A percentile compares a stretch with the other conserved stretches of the same genome.
Conservation (phyloP, 768 basidiomycete species). For the Boletellus sp. region DNA sequence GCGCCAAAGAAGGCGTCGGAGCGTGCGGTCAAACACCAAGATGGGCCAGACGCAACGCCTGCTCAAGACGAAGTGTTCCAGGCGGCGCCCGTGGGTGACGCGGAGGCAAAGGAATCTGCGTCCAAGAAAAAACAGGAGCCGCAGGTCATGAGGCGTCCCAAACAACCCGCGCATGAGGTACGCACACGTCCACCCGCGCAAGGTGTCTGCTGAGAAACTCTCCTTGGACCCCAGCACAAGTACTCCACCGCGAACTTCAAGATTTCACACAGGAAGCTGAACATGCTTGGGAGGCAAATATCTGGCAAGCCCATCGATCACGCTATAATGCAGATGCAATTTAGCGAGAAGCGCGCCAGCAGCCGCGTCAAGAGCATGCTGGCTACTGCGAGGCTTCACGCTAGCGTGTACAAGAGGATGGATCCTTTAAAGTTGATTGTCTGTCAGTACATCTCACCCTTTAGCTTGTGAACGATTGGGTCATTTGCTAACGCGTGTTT, state of each 20-base stretch:
- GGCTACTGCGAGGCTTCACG: slow-evolving; percentile 82
- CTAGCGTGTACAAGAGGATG: slow-evolving; percentile 71
- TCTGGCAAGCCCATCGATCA: slow-evolving; percentile 89
- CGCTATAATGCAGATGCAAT: slow-evolving; percentile 96
- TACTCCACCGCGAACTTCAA: slow-evolving; percentile 92
- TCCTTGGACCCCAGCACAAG: slow-evolving; percentile 70
- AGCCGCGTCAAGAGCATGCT: slow-evolving; percentile 86
- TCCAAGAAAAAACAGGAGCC: slow-evolving; percentile 18
- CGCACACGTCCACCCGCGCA: background rate
- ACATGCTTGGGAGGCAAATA: slow-evolving; percentile 83
- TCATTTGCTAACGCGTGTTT: slow-evolving; percentile 4
- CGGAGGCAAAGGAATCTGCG: slow-evolving; percentile 10
- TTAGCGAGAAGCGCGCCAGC: slow-evolving; percentile 89
- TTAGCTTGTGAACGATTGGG: background rate
- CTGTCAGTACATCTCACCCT: slow-evolving; percentile 47
- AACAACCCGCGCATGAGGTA: slow-evolving; percentile 31
- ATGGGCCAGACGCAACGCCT: slow-evolving; percentile 25
- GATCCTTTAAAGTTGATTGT: slow-evolving; percentile 71
- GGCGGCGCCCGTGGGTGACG: slow-evolving; percentile 23
- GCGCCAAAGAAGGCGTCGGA: slow-evolving; percentile 39
- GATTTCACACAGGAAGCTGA: slow-evolving; percentile 90
- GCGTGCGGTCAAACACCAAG: slow-evolving; percentile 40
- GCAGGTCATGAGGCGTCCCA: slow-evolving; percentile 14
- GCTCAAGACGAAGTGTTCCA: slow-evolving; percentile 44
- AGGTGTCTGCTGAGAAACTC: slow-evolving; percentile 5